Evolutionary conservation across 352 stramenopile genomes (phyloP).

Genomic region (Phytophthora tubulina): DNA sequence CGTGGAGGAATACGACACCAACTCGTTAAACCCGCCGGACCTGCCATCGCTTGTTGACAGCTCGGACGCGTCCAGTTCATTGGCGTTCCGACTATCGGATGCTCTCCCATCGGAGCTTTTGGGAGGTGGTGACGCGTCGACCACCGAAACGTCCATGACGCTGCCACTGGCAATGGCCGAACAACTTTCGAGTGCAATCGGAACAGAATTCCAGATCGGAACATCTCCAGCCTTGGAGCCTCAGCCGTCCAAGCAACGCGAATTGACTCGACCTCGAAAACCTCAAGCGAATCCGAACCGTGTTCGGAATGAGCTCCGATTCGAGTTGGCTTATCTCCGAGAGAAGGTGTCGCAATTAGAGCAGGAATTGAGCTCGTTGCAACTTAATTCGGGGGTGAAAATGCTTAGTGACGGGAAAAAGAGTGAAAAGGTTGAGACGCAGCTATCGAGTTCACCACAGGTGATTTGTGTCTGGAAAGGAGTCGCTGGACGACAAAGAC

Average conservation of each 20-base stretch:
- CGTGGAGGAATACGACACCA: constrained; percentile 24
- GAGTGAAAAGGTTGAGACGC: neutral
- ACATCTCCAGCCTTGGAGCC: neutral
- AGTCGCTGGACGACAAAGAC: constrained; percentile 36
- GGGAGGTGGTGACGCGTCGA: neutral
- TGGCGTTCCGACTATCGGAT: constrained; percentile 19
- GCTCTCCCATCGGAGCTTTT: constrained; percentile 11
- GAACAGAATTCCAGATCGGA: constrained; percentile 11
- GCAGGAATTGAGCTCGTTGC: constrained; percentile 49
- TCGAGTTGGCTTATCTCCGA: constrained; percentile 70
- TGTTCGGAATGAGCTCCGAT: constrained; percentile 45
- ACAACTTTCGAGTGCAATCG: constrained; percentile 7
- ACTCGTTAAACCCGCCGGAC: constrained; percentile 10
- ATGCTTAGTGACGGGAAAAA: constrained; percentile 8
- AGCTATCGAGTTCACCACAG: constrained; percentile 9
- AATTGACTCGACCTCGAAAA: constrained; percentile 11
- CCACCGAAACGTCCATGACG: constrained; percentile 4
- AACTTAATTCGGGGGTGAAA: neutral
- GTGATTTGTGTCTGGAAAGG: constrained; percentile 23
- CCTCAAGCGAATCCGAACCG: constrained; percentile 37
- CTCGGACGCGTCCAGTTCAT: constrained; percentile 20
- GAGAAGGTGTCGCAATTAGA: constrained; percentile 61
- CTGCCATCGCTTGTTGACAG: constrained; percentile 9
- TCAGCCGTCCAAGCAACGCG: constrained; percentile 6
- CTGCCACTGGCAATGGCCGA: constrained; percentile 11